Conservation (phyloP, 2,329 filamentous ascomycete species). For the Hyphodiscus sp. region DNA sequence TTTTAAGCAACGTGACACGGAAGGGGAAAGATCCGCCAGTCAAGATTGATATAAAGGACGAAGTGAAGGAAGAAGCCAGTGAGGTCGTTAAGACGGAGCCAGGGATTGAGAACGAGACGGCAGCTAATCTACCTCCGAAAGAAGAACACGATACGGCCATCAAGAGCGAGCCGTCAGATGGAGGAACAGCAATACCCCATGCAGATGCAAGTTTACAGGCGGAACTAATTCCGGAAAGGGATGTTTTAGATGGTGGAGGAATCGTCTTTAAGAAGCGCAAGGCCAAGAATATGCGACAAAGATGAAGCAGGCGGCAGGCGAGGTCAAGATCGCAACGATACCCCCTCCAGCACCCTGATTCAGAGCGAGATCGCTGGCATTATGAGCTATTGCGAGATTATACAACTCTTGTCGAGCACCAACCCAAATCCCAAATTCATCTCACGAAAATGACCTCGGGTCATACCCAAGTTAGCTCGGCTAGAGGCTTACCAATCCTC, state of each 20-base stretch:
- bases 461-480: no score
- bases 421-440: no score
- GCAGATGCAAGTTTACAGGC: background rate
- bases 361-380: background rate
- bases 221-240: constrained; percentile 26
- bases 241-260: constrained; percentile 31
- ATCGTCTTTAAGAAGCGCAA: constrained; percentile 79
- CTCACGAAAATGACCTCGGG: no score
- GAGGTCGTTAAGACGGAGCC: constrained; percentile 4
- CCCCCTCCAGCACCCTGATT: background rate
- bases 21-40: constrained; percentile 22
- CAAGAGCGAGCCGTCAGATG: constrained; percentile 22
- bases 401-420: no score
- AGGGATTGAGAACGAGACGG: background rate
- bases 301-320: constrained; percentile 31
- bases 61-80: constrained; percentile 18
- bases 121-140: background rate
- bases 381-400: no score
- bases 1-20: constrained; percentile 24
- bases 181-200: constrained; percentile 29
- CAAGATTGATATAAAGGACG: constrained; percentile 17
- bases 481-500: no score
- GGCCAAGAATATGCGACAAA: constrained; percentile 56
- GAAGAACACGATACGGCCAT: constrained; percentile 8
- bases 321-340: background rate